Conservation (phyloP, 345 rosid genomes). For the Abelmoschus esculentus region DNA sequence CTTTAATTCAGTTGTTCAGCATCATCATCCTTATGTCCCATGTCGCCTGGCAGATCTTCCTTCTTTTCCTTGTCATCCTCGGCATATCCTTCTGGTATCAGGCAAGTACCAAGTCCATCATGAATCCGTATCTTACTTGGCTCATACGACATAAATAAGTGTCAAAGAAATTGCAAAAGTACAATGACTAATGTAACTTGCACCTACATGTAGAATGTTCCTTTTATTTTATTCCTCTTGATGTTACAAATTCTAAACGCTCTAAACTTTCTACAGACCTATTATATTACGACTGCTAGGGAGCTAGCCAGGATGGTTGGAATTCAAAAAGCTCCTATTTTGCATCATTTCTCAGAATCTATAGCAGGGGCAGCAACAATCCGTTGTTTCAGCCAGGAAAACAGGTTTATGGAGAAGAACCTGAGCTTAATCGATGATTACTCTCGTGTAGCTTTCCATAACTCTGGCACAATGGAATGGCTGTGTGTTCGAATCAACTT, state of each 20-base stretch:
- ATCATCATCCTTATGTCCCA: constrained; percentile 54
- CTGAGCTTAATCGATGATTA: constrained; percentile 30
- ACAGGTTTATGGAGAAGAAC: constrained; percentile 44
- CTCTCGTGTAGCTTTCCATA: constrained; percentile 12
- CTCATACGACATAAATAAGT: neutral
- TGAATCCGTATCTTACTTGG: neutral
- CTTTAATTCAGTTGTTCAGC: constrained; percentile 64
- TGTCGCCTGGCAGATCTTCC: constrained; percentile 58
- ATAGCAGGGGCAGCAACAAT: constrained; percentile 9
- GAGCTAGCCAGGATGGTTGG: constrained; percentile 88
- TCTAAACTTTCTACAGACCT: constrained; percentile 40
- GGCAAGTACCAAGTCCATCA: constrained; percentile 27
- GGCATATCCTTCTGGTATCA: constrained; percentile 58
- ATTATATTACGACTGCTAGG: constrained; percentile 76
- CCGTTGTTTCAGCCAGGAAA: constrained; percentile 32
- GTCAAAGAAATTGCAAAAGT: neutral
- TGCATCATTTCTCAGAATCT: constrained; percentile 47
- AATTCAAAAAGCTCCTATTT: constrained; percentile 63
- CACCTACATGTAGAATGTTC: neutral
- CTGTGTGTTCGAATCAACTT: constrained; percentile 5
- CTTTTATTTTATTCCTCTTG: neutral
- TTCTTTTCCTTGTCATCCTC: constrained; percentile 45
- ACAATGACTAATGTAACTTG: neutral
- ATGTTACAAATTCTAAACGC: neutral
- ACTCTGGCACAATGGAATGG: constrained; percentile 11